Percentiles rank a stretch among this genome's conserved stretches.
These are phyloP conservation scores for Elasticomyces elasticus DNA, from an alignment of 495 filamentous ascomycete species.

Conservation along the genomic window DNA sequence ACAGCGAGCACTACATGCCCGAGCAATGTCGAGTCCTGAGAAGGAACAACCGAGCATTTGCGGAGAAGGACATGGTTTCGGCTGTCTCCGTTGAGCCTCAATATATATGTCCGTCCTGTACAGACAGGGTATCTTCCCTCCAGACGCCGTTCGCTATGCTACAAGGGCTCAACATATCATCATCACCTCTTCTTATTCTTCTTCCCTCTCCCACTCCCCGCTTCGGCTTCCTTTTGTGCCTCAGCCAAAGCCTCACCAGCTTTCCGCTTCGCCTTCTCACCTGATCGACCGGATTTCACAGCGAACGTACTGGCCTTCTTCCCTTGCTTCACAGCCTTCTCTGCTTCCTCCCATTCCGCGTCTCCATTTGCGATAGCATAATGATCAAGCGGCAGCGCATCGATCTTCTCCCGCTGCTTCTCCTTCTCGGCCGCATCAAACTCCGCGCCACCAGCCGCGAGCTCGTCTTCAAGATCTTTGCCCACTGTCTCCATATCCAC, in stretches of 20 bases:
- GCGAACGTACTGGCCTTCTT: slow-evolving; percentile 57
- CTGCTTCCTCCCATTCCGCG: slow-evolving; percentile 71
- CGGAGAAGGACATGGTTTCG: not conserved
- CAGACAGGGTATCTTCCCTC: not conserved
- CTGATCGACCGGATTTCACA: slow-evolving; percentile 57
- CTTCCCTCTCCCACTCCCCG: slow-evolving; percentile 43
- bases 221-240: slow-evolving; percentile 51
- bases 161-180: not conserved
- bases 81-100: not conserved
- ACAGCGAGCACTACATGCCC: not conserved
- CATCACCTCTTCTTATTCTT: slow-evolving; percentile 43
- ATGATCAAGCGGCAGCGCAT: slow-evolving; percentile 78
- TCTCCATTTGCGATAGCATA: slow-evolving; percentile 60
- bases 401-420: slow-evolving; percentile 76
- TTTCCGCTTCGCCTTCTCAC: slow-evolving; percentile 57
- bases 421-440: slow-evolving; percentile 57
- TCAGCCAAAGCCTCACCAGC: slow-evolving; percentile 57
- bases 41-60: not conserved
- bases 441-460: slow-evolving; percentile 73
- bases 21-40: not conserved
- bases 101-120: not conserved
- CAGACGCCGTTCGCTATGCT: slow-evolving; percentile 5
- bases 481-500: slow-evolving; percentile 41
- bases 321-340: slow-evolving; percentile 48
- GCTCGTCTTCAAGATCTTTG: slow-evolving; percentile 70